phyloP scores from a whole-genome alignment of 2,329 filamentous ascomycete genomes.

The Beauveria scarabaeidicola region DNA sequence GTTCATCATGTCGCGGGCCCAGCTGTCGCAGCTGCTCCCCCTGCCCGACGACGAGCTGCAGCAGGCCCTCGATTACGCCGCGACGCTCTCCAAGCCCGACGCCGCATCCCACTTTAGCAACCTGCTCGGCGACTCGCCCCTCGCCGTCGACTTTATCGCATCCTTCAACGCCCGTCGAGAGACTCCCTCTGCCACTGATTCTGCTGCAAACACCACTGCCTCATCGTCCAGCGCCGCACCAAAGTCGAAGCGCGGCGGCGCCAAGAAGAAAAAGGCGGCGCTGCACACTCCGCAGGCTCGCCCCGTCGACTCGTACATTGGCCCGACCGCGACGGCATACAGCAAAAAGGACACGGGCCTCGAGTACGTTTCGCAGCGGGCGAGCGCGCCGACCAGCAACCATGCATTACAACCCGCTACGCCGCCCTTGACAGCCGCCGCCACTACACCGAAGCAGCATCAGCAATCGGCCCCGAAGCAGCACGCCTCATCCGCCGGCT shows the following conservation, averaged over 20 bases:
- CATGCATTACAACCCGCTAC: slow-evolving; percentile 30
- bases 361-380: slow-evolving; percentile 59
- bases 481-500: slow-evolving; percentile 56
- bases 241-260: slow-evolving; percentile 36
- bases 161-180: slow-evolving; percentile 65
- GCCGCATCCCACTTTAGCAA: slow-evolving; percentile 81
- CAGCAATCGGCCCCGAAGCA: slow-evolving; percentile 36
- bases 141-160: slow-evolving; percentile 67
- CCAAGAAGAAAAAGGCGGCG: slow-evolving; percentile 49
- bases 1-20: slow-evolving; percentile 47
- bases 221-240: slow-evolving; percentile 31
- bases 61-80: slow-evolving; percentile 76
- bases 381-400: slow-evolving; percentile 31
- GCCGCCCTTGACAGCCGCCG: slow-evolving; percentile 14
- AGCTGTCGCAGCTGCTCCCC: slow-evolving; percentile 72
- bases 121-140: slow-evolving; percentile 76
- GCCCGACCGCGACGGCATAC: slow-evolving; percentile 61
- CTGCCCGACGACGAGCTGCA: slow-evolving; percentile 76
- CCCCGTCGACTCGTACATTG: slow-evolving; percentile 51
- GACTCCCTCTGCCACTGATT: slow-evolving; percentile 22
- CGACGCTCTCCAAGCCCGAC: slow-evolving; percentile 65
- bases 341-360: slow-evolving; percentile 61
- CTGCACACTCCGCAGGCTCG: slow-evolving; percentile 58
- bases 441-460: not conserved
- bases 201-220: slow-evolving; percentile 17